Evolutionary conservation across 345 rosid genomes (phyloP).

Genomic region (Diplotaxis tenuifolia): DNA sequence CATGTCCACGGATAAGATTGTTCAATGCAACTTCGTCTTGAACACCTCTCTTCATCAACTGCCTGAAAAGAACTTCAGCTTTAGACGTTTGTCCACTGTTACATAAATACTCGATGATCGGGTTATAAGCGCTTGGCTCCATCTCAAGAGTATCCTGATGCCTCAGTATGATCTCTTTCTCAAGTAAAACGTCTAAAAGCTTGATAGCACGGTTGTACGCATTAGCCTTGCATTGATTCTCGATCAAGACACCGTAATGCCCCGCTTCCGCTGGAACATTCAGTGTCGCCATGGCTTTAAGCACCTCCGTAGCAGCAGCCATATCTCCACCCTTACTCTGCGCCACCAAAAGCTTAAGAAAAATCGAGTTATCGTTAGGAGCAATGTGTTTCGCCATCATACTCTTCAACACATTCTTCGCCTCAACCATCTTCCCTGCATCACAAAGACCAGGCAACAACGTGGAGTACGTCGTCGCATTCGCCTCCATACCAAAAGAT

Average conservation of each 20-base stretch:
- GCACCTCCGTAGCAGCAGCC: conserved; percentile 70
- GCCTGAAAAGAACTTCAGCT: conserved; percentile 83
- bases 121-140: conserved; percentile 65
- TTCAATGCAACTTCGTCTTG: conserved; percentile 69
- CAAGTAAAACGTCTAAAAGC: conserved; percentile 69
- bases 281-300: conserved; percentile 75
- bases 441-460: conserved; percentile 81
- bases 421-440: conserved; percentile 66
- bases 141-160: conserved; percentile 63
- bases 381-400: conserved; percentile 63
- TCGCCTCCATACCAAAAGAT: conserved; percentile 62
- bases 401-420: conserved; percentile 55
- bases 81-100: conserved; percentile 64
- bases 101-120: conserved; percentile 66
- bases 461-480: conserved; percentile 68
- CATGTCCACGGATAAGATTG: conserved; percentile 69
- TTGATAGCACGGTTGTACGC: conserved; percentile 64
- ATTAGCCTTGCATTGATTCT: conserved; percentile 68
- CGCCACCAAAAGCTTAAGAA: conserved; percentile 56
- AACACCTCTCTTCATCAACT: conserved; percentile 84
- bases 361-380: conserved; percentile 71
- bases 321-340: conserved; percentile 66
- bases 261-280: conserved; percentile 78
- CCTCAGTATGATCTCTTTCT: conserved; percentile 73
- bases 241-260: conserved; percentile 76